phyloP scores from a whole-genome alignment of 1,284 basidiomycete species.

The Tylopilus sp. region DNA sequence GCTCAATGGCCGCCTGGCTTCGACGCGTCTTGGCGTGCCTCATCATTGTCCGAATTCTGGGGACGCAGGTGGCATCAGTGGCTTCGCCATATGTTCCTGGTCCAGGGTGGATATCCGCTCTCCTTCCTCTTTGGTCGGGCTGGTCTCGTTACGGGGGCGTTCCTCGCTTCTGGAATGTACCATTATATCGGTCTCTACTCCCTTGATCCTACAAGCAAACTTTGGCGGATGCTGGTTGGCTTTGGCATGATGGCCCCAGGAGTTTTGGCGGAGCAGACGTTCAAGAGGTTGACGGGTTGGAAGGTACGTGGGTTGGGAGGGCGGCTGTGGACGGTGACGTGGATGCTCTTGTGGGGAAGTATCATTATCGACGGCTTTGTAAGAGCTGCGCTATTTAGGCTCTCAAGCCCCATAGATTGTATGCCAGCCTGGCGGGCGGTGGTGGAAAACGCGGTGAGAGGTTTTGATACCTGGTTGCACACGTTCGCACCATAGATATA shows the following conservation, averaged over 20 bases:
- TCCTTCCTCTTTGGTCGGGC: conserved; percentile 48
- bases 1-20: conserved; percentile 52
- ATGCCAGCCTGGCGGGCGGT: conserved; percentile 19
- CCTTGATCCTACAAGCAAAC: conserved; percentile 60
- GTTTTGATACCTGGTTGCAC: conserved; percentile 32
- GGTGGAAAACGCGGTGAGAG: conserved; percentile 20
- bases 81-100: conserved; percentile 38
- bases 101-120: conserved; percentile 49
- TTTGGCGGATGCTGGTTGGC: conserved; percentile 55
- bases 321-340: conserved; percentile 60
- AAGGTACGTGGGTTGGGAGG: conserved; percentile 56
- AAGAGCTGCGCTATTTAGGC: conserved; percentile 49
- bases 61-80: conserved; percentile 55
- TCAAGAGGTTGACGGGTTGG: conserved; percentile 44
- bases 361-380: conserved; percentile 63
- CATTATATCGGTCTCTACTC: conserved; percentile 64
- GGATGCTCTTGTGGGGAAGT: conserved; percentile 59
- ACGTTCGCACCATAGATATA: not conserved
- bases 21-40: conserved; percentile 47
- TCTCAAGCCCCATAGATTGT: conserved; percentile 14
- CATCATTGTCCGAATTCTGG: conserved; percentile 54
- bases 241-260: conserved; percentile 67
- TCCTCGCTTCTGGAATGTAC: conserved; percentile 63
- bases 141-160: conserved; percentile 62
- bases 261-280: conserved; percentile 54